These are phyloP conservation scores for Triadica sebifera DNA, from an alignment of 345 rosid species.

Conservation along the genomic window DNA sequence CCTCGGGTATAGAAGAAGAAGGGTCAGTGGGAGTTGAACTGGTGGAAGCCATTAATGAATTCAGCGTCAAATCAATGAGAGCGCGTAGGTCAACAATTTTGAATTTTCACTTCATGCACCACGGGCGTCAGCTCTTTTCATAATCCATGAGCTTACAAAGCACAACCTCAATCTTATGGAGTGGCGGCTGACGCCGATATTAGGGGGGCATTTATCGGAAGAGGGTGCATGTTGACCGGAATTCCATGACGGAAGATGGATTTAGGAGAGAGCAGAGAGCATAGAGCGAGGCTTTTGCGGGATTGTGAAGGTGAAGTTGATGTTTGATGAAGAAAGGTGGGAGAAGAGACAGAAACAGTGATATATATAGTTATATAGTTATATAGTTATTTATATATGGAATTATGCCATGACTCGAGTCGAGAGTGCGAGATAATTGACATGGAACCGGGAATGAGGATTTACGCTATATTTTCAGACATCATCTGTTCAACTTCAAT, in stretches of 20 bases:
- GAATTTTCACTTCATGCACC: background rate
- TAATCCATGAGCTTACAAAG: background rate
- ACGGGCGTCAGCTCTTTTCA: background rate
- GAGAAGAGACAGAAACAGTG: background rate
- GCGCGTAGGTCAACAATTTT: background rate
- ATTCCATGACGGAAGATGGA: background rate
- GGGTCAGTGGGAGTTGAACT: constrained; percentile 29
- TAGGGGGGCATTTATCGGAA: background rate
- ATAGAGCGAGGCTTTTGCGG: background rate
- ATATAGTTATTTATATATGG: background rate
- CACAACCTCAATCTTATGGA: background rate
- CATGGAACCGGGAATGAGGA: background rate
- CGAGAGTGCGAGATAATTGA: no score
- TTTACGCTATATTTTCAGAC: background rate
- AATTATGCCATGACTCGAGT: no score
- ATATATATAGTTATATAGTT: background rate
- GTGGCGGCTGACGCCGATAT: background rate
- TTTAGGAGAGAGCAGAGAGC: background rate
- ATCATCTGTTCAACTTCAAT: background rate
- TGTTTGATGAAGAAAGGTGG: background rate
- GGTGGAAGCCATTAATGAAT: constrained; percentile 27
- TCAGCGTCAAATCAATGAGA: background rate
- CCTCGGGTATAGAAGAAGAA: constrained; percentile 19
- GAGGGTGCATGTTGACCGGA: background rate
- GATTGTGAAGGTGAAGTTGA: background rate